These are phyloP conservation scores for Coriaria nepalensis DNA, from an alignment of 306 rosid genomes.

Conservation along the genomic window DNA sequence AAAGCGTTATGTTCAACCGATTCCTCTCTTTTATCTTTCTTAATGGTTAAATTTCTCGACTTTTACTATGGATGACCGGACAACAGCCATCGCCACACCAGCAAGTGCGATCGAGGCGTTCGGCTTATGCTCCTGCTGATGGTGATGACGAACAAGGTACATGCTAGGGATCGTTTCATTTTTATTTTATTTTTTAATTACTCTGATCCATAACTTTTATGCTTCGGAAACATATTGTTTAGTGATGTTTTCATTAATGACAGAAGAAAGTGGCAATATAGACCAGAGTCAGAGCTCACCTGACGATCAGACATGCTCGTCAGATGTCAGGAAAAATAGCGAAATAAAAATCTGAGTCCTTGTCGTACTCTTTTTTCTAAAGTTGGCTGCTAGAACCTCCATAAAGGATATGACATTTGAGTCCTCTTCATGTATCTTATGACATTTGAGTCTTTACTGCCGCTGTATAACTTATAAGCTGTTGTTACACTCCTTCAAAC, in stretches of 20 bases:
- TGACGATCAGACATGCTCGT: constrained; percentile 25
- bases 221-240: neutral
- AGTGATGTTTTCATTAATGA: neutral
- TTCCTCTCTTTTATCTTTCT: neutral
- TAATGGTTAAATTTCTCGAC: neutral
- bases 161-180: constrained; percentile 2
- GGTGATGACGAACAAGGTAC: constrained; percentile 44
- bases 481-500: too few species aligned
- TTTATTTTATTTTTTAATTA: too few species aligned
- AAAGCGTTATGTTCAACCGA: neutral
- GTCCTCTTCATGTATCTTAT: too few species aligned
- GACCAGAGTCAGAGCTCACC: constrained; percentile 4
- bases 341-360: neutral
- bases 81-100: constrained; percentile 88
- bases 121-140: constrained; percentile 68
- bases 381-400: too few species aligned
- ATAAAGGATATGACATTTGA: too few species aligned
- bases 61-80: constrained; percentile 2
- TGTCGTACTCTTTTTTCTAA: too few species aligned
- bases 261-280: constrained; percentile 24
- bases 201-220: neutral
- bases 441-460: too few species aligned
- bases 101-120: constrained; percentile 73
- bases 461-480: too few species aligned
- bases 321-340: constrained; percentile 18